These are phyloP conservation scores for Golubevia sp. DNA, from an alignment of 1,284 basidiomycete genomes.

Conservation along the genomic window DNA sequence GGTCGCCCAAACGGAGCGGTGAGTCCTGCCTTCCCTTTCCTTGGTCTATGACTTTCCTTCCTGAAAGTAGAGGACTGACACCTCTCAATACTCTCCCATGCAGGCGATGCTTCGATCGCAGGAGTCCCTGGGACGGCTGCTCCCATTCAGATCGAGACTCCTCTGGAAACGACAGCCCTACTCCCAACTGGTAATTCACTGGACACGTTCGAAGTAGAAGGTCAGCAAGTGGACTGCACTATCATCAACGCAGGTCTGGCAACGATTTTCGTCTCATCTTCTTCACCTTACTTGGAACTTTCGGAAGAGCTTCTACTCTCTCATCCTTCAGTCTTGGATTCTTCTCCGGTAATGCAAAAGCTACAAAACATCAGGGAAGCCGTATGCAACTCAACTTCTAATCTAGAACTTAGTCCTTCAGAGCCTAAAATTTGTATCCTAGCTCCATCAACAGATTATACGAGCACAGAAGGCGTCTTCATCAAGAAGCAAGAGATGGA, in stretches of 20 bases:
- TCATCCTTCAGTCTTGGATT: conserved; percentile 33
- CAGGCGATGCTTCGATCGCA: conserved; percentile 36
- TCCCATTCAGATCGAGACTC: conserved; percentile 40
- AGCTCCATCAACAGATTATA: conserved; percentile 29
- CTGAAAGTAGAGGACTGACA: too few species aligned
- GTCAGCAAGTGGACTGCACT: conserved; percentile 18
- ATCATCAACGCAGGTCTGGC: conserved; percentile 52
- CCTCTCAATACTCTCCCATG: background rate
- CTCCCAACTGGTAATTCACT: conserved; percentile 32
- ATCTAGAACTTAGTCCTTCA: conserved; percentile 28
- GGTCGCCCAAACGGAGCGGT: conserved; percentile 13
- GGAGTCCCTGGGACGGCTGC: conserved; percentile 52
- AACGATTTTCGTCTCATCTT: conserved; percentile 42
- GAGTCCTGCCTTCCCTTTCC: conserved; percentile 7
- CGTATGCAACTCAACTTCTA: conserved; percentile 19
- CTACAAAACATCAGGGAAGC: conserved; percentile 33
- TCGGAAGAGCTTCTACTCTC: conserved; percentile 8
- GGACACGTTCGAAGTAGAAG: conserved; percentile 23
- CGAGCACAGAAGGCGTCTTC: conserved; percentile 24
- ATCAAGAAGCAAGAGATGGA: conserved; percentile 26
- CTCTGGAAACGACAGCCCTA: conserved; percentile 20
- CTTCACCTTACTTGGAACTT: conserved; percentile 16
- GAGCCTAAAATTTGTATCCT: conserved; percentile 58
- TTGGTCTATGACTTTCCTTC: too few species aligned
- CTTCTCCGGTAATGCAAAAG: conserved; percentile 23